Evolutionary conservation across 2,329 filamentous ascomycete species (phyloP), one percentile per base, ranked within the genome.

Genomic region (Penicillium sp.): DNA sequence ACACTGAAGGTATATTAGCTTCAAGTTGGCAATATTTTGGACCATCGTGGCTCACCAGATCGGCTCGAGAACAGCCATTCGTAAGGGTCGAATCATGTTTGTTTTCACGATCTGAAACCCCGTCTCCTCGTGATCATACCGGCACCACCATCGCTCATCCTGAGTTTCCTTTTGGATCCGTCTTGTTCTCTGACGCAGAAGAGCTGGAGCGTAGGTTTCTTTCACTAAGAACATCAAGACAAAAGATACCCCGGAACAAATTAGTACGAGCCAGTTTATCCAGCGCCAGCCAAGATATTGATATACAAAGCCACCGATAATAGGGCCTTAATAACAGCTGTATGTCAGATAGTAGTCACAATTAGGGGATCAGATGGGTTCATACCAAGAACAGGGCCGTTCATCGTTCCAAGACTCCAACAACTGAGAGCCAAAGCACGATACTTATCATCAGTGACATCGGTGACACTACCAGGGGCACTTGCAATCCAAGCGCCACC

Each of bases 371-470:
- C 13, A 27, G 4, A 13, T 13, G 10, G 14, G 27, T 16, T 3
- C 27, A 53, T 62, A 65, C 62, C 66, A 33, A 65, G 31, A 9
- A 75, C 70, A 16, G 69, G 88, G 1, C 88, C 91, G 67, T 93
- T 93, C 74, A 93, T 83, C 0, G 91, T 90, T 0, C 89, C 90
- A 42, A 95, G 85, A 31, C 80, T 83, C 85, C 90, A 93, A 29
- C 92, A 80, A n/a, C 85, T 88, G 73, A 95, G 89, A 50, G 86
- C 87, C n/a, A 92, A 75, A 2, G 90, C 89, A 19, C 91, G 85
- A 65, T 88, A 85, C 48, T 92, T 83, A 27, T 91, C 88, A 14
- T 81, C 81, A 11, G 89, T 86, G 48, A 95, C 89, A 70, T 96
- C 91, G 37, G 88, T 86, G 3, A 95, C 82, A 1, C 86, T 90